Conservation (phyloP, 177 flowering plant genomes). For the Tripterygium wilfordii region DNA sequence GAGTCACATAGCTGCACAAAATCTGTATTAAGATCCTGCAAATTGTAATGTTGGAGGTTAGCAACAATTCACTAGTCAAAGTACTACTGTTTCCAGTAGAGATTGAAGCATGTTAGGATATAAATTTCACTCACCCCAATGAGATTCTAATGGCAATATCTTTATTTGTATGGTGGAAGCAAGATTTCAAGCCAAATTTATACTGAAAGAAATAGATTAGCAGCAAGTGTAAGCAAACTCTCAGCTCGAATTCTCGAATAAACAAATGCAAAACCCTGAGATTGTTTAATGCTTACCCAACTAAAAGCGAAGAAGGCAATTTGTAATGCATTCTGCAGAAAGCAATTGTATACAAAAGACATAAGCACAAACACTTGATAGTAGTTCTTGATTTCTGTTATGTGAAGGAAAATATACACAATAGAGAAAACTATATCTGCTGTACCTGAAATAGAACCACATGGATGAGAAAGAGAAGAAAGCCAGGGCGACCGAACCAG, state of each 20-base stretch:
- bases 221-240: too few relatives aligned
- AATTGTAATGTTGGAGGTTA: too few relatives aligned
- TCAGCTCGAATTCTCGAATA: too few relatives aligned
- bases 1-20: constrained; percentile 71
- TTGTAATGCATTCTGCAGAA: constrained; percentile 67
- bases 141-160: constrained; percentile 40
- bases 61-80: too few relatives aligned
- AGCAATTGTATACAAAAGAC: not conserved
- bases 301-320: constrained; percentile 64
- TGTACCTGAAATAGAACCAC: constrained; percentile 60
- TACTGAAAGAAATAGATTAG: constrained; percentile 19
- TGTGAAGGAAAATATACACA: too few relatives aligned
- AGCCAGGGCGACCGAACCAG: constrained; percentile 62
- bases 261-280: too few relatives aligned
- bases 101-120: too few relatives aligned
- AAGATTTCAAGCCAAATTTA: constrained; percentile 24
- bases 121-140: constrained; percentile 44
- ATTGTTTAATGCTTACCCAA: constrained; percentile 48
- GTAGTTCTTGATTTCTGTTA: too few relatives aligned
- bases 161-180: constrained; percentile 31
- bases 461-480: constrained; percentile 56
- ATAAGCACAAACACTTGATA: too few relatives aligned
- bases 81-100: too few relatives aligned
- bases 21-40: constrained; percentile 54
- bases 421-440: too few relatives aligned